Evolutionary conservation across 2,329 filamentous ascomycete species (phyloP).

Genomic region (Aspergillus jensenii): DNA sequence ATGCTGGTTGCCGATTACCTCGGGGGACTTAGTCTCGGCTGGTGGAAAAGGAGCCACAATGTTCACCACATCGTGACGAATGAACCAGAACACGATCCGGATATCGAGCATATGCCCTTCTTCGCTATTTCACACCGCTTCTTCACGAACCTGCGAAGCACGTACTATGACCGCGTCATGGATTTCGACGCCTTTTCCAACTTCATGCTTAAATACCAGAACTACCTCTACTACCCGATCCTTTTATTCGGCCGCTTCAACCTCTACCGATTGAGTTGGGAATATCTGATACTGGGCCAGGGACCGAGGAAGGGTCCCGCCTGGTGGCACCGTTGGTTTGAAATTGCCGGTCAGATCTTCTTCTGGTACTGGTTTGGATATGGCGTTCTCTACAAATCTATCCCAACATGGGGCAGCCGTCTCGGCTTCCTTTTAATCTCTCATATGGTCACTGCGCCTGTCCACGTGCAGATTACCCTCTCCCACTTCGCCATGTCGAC

Average conservation of each 20-base stretch:
- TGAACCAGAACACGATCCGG: conserved; percentile 89
- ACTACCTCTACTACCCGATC: conserved; percentile 80
- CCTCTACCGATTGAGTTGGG: conserved; percentile 78
- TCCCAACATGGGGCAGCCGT: conserved; percentile 68
- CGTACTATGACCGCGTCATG: conserved; percentile 82
- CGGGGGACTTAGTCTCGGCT: conserved; percentile 85
- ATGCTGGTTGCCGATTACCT: conserved; percentile 88
- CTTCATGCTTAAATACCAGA: conserved; percentile 69
- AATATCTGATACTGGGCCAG: conserved; percentile 68
- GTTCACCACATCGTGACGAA: conserved; percentile 97
- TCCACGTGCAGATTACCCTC: conserved; percentile 87
- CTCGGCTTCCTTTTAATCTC: conserved; percentile 76
- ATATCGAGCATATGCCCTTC: conserved; percentile 88
- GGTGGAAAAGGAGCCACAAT: conserved; percentile 98
- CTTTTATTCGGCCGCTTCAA: conserved; percentile 84
- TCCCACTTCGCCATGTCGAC: conserved; percentile 95
- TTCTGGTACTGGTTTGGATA: conserved; percentile 92
- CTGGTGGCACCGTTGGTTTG: conserved; percentile 81
- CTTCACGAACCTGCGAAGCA: conserved; percentile 69
- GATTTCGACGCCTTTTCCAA: conserved; percentile 73
- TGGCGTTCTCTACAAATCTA: conserved; percentile 68
- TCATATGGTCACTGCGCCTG: conserved; percentile 75
- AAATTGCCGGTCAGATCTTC: conserved; percentile 71
- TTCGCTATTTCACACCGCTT: conserved; percentile 84
- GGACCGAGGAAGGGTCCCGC: conserved; percentile 74